Base-by-base conservation (phyloP, 1,139 yeast genomes). In the Candida sojae region DNA sequence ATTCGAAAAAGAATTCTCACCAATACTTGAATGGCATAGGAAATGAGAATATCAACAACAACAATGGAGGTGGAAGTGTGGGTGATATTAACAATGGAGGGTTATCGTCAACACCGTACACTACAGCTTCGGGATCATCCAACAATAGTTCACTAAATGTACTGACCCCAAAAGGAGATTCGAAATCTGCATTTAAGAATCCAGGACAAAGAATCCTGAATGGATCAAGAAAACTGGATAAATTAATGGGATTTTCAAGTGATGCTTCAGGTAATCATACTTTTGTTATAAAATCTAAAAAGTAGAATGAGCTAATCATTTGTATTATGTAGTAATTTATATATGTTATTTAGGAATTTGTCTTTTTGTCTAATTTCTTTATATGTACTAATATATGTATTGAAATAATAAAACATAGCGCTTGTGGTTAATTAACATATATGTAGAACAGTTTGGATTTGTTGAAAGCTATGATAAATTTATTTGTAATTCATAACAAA, bases 251-350 rank as follows among this genome's bases (percentile, higher is more conserved):
- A 21, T 75, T 71, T 56, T 64, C 73, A 34, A 73, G 63, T 58
- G 79, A 74, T 58, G 75, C 73, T 17, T 63, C 76, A 29, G 77
- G 77, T 6, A 70, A 67, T 51, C 75, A 69, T 54, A 65, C 73
- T 13, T 75, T 75, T 57, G 68, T 64, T 47, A 70, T 73, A 48
- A 73, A 72, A 51, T 56, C 63, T 26, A 74, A 73, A 58, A 68
- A 67, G 50, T 64, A 58, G 67, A 67, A 50, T 64, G 52, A 50
- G 25, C 1, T 8, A 26, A 17, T 17, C 5, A 26, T 26, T 26
- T 26, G 33, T 31, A n/a, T 31, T 31, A 31, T 11, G n/a, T 31
- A 31, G 33, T 31, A 17, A 17, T 17, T 17, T 17, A 17, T 17
- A 17, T 17, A 17, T 17, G 21, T 17, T 17, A 3, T 17, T 17